Percentiles rank a stretch among this genome's conserved stretches.
phyloP scores from a whole-genome alignment of 257 asterid genomes.

The Nicotiana undulata region DNA sequence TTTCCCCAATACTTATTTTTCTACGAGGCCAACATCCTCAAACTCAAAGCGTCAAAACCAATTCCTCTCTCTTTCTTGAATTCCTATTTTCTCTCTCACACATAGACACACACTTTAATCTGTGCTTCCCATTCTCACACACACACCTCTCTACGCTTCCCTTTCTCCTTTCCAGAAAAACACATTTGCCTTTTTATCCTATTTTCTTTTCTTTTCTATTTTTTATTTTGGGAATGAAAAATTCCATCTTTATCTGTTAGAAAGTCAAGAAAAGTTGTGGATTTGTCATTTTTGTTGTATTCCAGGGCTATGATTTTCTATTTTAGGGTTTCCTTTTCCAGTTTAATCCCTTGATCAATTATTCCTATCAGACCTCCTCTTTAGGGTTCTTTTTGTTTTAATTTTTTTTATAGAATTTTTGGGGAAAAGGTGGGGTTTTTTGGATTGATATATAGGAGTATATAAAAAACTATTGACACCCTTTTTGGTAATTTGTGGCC shows the following conservation, averaged over 20 bases:
- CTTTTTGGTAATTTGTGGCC: neutral
- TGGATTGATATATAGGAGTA: neutral
- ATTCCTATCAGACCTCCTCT: neutral
- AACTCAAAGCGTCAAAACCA: conserved; percentile 1
- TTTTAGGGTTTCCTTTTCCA: neutral
- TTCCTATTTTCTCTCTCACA: neutral
- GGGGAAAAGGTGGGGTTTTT: neutral
- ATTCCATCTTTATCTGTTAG: neutral
- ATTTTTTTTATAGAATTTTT: neutral
- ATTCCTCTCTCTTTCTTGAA: conserved; percentile 1
- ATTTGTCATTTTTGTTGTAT: neutral
- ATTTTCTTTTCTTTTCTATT: neutral
- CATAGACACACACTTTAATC: conserved; percentile 3
- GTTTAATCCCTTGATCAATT: neutral
- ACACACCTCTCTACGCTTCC: neutral
- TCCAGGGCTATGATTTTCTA: neutral
- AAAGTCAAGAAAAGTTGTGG: neutral
- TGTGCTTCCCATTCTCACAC: neutral
- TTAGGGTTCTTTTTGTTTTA: conserved; percentile 3
- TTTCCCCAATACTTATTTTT: neutral
- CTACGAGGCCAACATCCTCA: neutral
- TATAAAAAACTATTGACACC: neutral
- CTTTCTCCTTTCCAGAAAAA: neutral
- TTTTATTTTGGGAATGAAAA: neutral
- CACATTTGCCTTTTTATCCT: neutral